Conservation (phyloP, 768 basidiomycete genomes). For the Paxillus ammoniavirescens region DNA sequence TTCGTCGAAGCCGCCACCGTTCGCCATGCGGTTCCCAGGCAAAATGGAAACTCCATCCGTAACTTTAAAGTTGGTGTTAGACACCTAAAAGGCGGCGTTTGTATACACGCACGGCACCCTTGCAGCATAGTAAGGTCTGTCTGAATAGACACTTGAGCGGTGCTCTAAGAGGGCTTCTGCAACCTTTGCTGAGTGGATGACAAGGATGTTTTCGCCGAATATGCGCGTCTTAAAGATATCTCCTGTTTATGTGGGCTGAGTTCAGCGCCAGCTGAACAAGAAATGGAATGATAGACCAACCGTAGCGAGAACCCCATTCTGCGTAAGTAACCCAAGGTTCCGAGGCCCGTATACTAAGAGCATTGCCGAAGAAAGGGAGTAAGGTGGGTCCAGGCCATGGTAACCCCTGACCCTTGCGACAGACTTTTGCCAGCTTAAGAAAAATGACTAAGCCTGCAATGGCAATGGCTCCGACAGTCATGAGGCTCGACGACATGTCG, state of each 20-base stretch:
- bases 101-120: not conserved
- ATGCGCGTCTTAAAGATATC: not conserved
- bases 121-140: not conserved
- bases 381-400: not conserved
- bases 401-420: not conserved
- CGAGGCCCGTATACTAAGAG: not conserved
- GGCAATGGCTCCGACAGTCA: not conserved
- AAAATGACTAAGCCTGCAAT: not conserved
- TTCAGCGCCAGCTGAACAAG: not conserved
- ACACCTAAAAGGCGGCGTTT: not conserved
- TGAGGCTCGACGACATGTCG: not conserved
- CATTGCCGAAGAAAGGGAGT: not conserved
- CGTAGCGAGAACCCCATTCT: not conserved
- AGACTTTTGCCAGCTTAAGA: not conserved
- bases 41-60: not conserved
- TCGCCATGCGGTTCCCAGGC: slow-evolving; percentile 3
- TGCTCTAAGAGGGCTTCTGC: not conserved
- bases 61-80: not conserved
- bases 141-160: slow-evolving; percentile 2
- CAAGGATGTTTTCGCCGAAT: not conserved
- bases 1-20: slow-evolving; percentile 1
- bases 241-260: not conserved
- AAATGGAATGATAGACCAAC: not conserved
- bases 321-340: slow-evolving; percentile 1
- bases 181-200: not conserved